A percentile compares a stretch with the other conserved stretches of the same genome.
Conservation (phyloP, 768 basidiomycete genomes). For the Rhizopogon vinicolor region DNA sequence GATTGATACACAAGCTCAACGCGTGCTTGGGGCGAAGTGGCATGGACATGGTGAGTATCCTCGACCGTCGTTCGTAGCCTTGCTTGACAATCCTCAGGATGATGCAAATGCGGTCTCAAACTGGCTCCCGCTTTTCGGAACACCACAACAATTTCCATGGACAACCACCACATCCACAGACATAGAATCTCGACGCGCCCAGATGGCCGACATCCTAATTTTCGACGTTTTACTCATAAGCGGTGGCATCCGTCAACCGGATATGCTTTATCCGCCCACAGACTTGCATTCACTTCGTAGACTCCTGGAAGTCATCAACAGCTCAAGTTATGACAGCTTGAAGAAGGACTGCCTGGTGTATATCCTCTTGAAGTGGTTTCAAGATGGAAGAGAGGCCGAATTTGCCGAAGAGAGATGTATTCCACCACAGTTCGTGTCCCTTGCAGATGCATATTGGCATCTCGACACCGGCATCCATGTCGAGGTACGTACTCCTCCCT, state of each 20-base stretch:
- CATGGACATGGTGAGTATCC: slow-evolving; percentile 25
- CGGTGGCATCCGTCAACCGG: slow-evolving; percentile 56
- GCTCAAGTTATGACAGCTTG: slow-evolving; percentile 62
- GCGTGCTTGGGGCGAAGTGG: background rate
- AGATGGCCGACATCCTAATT: slow-evolving; percentile 59
- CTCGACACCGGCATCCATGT: slow-evolving; percentile 68
- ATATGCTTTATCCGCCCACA: slow-evolving; percentile 65
- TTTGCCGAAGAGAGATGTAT: slow-evolving; percentile 55
- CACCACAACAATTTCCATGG: slow-evolving; percentile 55
- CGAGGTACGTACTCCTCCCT: slow-evolving; percentile 41
- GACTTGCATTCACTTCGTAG: slow-evolving; percentile 48
- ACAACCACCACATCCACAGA: slow-evolving; percentile 44
- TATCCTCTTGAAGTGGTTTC: slow-evolving; percentile 76
- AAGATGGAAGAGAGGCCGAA: slow-evolving; percentile 47
- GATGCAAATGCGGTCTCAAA: slow-evolving; percentile 7
- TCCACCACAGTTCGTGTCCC: slow-evolving; percentile 67
- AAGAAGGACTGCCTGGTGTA: slow-evolving; percentile 82
- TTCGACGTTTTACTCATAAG: slow-evolving; percentile 69
- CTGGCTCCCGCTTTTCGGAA: slow-evolving; percentile 43
- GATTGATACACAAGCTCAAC: no score
- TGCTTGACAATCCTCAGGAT: slow-evolving; percentile 12
- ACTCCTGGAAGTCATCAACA: slow-evolving; percentile 57
- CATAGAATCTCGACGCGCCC: slow-evolving; percentile 59
- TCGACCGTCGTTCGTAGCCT: background rate
- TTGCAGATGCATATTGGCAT: slow-evolving; percentile 85